Base-by-base conservation (phyloP, 208 protist genomes). In the Endotrypanum monterogeii region DNA sequence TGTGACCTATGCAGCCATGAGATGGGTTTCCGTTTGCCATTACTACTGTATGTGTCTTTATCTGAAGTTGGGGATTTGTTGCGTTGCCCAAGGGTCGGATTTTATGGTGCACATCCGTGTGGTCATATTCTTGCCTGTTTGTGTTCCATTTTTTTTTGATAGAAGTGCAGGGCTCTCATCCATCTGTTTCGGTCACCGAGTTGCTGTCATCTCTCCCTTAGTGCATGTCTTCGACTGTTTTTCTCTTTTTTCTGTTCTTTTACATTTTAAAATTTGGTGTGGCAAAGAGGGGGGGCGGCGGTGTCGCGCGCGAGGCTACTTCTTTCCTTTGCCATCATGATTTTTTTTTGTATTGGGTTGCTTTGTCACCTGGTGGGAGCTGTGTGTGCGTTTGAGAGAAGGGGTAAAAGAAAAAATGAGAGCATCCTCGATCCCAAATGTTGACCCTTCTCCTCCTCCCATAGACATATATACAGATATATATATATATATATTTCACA, bases 311-410 rank as follows among this genome's bases (percentile, higher is more conserved):
- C 14, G 16, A 7, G 30, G 7, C 32, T 67, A 8, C 20, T 41
- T 51, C 6, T 6, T 65, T 46, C 66, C 16, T 51, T 39, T 69
- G 20, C 46, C 30, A 23, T 68, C 73, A 35, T 62, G 6, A n/a
- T 61, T 74, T 71, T 7, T 14, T 41, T 70, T 58, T 74, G 39
- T 37, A 66, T 61, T 37, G 9, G 55, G 3, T 48, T 6, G 23
- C 16, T 41, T 50, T 58, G 41, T 60, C 6, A 18, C 20, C n/a
- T 9, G 11, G 54, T 32, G 1, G 20, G 12, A 3, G 32, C 18
- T 6, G 1, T 41, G 0, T 41, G 35, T n/a, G n/a, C n/a, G n/a
- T n/a, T n/a, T n/a, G n/a, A n/a, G n/a, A n/a, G n/a, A n/a, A n/a
- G n/a, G n/a, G n/a, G n/a, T 63, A 14, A 44, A 46, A 4, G 23